Conservation (phyloP, 1,139 yeast genomes). For the Scheffersomyces lignicola region DNA sequence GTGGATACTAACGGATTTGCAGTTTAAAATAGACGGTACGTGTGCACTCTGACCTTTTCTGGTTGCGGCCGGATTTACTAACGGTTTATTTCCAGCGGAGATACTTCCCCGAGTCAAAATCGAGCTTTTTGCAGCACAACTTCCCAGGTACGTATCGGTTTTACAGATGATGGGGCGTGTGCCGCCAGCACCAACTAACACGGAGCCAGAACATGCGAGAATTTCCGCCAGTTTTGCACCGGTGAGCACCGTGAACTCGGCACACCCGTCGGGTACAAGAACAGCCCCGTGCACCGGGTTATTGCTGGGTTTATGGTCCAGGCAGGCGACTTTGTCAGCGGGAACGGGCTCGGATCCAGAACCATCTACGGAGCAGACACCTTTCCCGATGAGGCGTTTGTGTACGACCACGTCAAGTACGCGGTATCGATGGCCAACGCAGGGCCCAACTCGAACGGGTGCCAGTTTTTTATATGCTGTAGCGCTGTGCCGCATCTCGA, state of each 20-base stretch:
- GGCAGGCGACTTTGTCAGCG: slow-evolving; percentile 35
- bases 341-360: slow-evolving; percentile 31
- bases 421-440: slow-evolving; percentile 46
- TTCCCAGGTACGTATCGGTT: slow-evolving; percentile 35
- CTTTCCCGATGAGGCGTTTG: slow-evolving; percentile 37
- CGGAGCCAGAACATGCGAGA: slow-evolving; percentile 41
- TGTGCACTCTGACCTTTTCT: neutral
- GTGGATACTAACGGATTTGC: slow-evolving; percentile 11
- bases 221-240: slow-evolving; percentile 56
- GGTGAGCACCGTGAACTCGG: slow-evolving; percentile 46
- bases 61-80: neutral
- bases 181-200: slow-evolving; percentile 15
- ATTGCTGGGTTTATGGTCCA: slow-evolving; percentile 41
- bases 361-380: slow-evolving; percentile 26
- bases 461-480: slow-evolving; percentile 43
- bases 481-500: slow-evolving; percentile 40
- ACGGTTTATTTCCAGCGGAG: slow-evolving; percentile 12
- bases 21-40: slow-evolving; percentile 25
- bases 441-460: slow-evolving; percentile 44
- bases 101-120: slow-evolving; percentile 45
- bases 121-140: slow-evolving; percentile 37
- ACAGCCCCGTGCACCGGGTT: slow-evolving; percentile 35
- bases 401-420: slow-evolving; percentile 32
- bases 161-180: neutral
- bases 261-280: slow-evolving; percentile 36